Evolutionary conservation across 371 early-diverging fungal species (phyloP).

Genomic region (Apophysomyces variabilis): DNA sequence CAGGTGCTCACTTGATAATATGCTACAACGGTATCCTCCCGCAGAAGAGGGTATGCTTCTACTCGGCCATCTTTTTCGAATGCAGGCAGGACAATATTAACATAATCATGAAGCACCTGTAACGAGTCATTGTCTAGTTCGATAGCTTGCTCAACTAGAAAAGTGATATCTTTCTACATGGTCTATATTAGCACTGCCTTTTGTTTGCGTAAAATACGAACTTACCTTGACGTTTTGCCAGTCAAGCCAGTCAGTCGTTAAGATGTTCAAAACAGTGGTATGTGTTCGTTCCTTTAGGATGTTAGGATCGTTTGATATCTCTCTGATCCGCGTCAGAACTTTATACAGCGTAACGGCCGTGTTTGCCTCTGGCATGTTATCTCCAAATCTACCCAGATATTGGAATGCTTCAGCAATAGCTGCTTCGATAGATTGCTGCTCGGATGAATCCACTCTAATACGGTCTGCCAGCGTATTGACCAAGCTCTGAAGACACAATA

Average conservation of each 20-base stretch:
- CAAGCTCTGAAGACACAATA: constrained; percentile 15
- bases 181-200: background rate
- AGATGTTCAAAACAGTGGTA: constrained; percentile 26
- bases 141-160: constrained; percentile 53
- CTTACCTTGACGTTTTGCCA: constrained; percentile 45
- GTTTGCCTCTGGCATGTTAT: constrained; percentile 36
- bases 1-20: constrained; percentile 51
- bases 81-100: constrained; percentile 45
- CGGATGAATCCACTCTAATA: constrained; percentile 17
- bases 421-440: constrained; percentile 16
- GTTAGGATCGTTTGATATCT: constrained; percentile 17
- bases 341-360: constrained; percentile 40
- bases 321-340: constrained; percentile 31
- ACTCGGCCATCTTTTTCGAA: constrained; percentile 44
- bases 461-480: constrained; percentile 25
- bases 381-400: constrained; percentile 37
- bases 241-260: constrained; percentile 44
- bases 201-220: background rate
- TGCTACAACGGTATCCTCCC: constrained; percentile 43
- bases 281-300: constrained; percentile 25
- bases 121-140: constrained; percentile 44
- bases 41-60: constrained; percentile 54
- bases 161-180: constrained; percentile 40
- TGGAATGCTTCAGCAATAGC: constrained; percentile 36
- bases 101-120: constrained; percentile 48